Evolutionary conservation across 139 green algal genomes (phyloP), one percentile per base, ranked within the genome.

Genomic region (Pleodorina starrii): DNA sequence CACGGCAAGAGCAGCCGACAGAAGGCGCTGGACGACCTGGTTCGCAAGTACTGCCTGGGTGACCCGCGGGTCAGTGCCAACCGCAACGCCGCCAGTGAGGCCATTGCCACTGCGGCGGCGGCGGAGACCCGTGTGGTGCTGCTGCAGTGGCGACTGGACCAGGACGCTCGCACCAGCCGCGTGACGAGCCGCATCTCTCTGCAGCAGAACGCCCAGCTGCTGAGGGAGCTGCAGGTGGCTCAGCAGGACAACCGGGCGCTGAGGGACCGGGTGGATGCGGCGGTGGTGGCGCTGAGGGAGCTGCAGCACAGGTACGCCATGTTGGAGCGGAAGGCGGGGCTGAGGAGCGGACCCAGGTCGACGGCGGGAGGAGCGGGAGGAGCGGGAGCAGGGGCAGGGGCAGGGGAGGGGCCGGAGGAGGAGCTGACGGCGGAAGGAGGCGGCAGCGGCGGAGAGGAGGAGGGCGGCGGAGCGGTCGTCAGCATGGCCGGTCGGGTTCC

Each of bases 131-230:
- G 86, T 19, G 88, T 72, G 14, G 57, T 68, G 48, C 38, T 91
- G 51, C 72, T 91, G 86, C 43, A 88, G 87, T 76, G 66, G 77
- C 66, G 48, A n/a, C n/a, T 76, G 46, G 71, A 92, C 32, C 83
- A 90, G 69, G 84, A 79, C 29, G 14, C n/a, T 3, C 59, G 85
- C 21, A 51, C 51, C 5, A 4, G 32, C 0, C 51, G 59, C 29
- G 42, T 19, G 12, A 38, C 59, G 9, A 27, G 87, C 29, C 72
- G 57, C 0, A 38, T 40, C 4, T 42, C 27, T 0, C 25, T 91
- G 46, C 36, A 90, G 36, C 68, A 91, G 40, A 93, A 93, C 74
- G 81, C 68, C 69, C 79, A 89, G 57, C 90, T 93, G 85, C 79
- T 93, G 40, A 0, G 50, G 86, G 90, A 93, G 71, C 80, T 93